Conservation (phyloP, 116 monocot genomes). For the Papilionanthe hybrid region DNA sequence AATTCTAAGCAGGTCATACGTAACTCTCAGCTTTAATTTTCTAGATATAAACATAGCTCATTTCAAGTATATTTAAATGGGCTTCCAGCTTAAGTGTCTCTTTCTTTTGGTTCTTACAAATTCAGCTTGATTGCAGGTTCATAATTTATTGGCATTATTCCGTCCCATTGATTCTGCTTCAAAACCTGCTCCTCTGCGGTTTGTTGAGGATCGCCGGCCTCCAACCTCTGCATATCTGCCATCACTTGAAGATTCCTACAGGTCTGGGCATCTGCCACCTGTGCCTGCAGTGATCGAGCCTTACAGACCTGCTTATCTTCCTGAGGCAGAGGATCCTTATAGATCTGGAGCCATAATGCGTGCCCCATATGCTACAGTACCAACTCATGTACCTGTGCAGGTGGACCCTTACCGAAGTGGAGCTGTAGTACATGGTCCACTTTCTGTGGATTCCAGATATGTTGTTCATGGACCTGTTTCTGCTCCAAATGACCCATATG, state of each 20-base stretch:
- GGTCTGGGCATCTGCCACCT: not conserved
- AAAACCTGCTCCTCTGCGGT: slow-evolving; percentile 4
- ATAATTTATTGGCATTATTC: slow-evolving; percentile 31
- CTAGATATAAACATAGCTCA: too few species aligned
- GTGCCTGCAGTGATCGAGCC: slow-evolving; percentile 2
- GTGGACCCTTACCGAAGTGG: slow-evolving; percentile 7
- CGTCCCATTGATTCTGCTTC: slow-evolving; percentile 14
- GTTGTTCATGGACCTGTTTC: not conserved
- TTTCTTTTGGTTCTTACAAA: too few species aligned
- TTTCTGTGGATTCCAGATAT: slow-evolving; percentile 7
- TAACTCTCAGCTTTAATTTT: not conserved
- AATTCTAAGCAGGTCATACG: slow-evolving; percentile 32
- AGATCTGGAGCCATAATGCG: not conserved
- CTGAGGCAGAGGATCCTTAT: not conserved
- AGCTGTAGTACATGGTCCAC: slow-evolving; percentile 1
- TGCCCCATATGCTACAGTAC: not conserved
- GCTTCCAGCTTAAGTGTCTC: not conserved
- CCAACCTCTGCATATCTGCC: slow-evolving; percentile 4
- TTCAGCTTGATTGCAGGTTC: slow-evolving; percentile 23
- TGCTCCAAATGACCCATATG: slow-evolving; percentile 15
- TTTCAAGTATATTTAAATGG: too few species aligned
- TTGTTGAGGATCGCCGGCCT: not conserved
- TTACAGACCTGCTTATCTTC: not conserved
- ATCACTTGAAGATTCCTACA: not conserved
- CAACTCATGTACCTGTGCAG: not conserved